Conservation (phyloP, 1,139 yeast genomes). For the Geotrichum carabidarum region DNA sequence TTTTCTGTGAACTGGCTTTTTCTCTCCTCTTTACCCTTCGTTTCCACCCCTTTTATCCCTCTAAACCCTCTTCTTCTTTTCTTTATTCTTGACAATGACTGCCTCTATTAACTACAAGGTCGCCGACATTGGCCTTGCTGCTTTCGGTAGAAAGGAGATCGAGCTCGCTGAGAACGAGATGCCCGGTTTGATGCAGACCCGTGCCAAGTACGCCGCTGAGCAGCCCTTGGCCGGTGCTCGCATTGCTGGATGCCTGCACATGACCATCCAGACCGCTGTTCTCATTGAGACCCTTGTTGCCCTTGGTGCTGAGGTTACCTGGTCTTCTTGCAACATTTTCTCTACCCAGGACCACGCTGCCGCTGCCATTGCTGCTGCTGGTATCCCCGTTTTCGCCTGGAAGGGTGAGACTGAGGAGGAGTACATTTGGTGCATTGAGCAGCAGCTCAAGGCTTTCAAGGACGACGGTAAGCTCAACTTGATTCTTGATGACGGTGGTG, state of each 20-base stretch:
- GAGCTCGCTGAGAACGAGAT: constrained; percentile 98
- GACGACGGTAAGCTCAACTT: constrained; percentile 93
- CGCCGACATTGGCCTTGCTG: constrained; percentile 97
- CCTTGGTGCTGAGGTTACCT: constrained; percentile 99
- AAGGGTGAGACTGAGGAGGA: constrained; percentile 99
- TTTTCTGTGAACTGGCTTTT: not conserved
- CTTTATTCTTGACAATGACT: constrained; percentile 21
- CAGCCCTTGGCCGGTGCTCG: constrained; percentile 99
- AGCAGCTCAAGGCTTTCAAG: constrained; percentile 97
- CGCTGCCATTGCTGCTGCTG: constrained; percentile 99
- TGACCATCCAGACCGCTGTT: constrained; percentile 99
- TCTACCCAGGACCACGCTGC: constrained; percentile 99
- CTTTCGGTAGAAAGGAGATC: constrained; percentile 99
- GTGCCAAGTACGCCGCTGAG: constrained; percentile 82
- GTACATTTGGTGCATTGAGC: constrained; percentile 99
- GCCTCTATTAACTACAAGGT: constrained; percentile 70
- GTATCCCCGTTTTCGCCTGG: constrained; percentile 99
- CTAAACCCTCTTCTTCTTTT: constrained; percentile 4
- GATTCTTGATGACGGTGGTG: constrained; percentile 99
- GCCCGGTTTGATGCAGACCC: constrained; percentile 99
- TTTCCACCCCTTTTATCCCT: constrained; percentile 4
- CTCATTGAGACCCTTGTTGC: constrained; percentile 96
- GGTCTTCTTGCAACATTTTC: constrained; percentile 99
- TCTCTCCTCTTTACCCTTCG: not conserved
- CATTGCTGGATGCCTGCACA: constrained; percentile 98